Evolutionary conservation across 164 flowering plant species (phyloP).

Genomic region (Saururus chinensis): DNA sequence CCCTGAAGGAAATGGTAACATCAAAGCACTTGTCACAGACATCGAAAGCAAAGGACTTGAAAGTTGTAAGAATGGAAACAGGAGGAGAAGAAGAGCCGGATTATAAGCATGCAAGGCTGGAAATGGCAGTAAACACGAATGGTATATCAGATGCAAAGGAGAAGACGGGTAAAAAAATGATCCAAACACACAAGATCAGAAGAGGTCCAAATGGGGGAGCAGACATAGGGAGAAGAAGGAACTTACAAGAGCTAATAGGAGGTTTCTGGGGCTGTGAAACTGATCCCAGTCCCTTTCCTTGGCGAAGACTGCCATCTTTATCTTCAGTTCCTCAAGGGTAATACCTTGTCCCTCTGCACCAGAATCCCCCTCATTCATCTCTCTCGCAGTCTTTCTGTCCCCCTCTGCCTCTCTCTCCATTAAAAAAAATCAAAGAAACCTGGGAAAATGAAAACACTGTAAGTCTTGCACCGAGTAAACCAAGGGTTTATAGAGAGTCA

Average conservation of each 20-base stretch:
- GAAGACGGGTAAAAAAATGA: neutral
- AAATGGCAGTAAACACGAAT: neutral
- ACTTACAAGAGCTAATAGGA: slow-evolving; percentile 17
- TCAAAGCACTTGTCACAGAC: neutral
- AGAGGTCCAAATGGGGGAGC: neutral
- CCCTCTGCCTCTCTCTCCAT: neutral
- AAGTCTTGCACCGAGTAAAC: neutral
- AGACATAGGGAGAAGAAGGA: neutral
- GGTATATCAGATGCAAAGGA: neutral
- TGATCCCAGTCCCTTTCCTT: slow-evolving; percentile 20
- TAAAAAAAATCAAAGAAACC: neutral
- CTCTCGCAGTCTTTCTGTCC: neutral
- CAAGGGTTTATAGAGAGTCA: neutral
- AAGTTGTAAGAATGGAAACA: neutral
- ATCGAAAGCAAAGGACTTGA: neutral
- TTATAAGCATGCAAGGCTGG: neutral
- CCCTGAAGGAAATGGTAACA: neutral
- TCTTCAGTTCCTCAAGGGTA: slow-evolving; percentile 15
- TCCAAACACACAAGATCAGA: neutral
- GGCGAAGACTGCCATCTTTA: slow-evolving; percentile 20
- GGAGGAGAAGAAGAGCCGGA: neutral
- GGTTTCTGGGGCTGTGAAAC: slow-evolving; percentile 22
- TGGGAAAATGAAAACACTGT: neutral
- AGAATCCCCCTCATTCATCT: slow-evolving; percentile 13
- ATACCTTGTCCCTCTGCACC: slow-evolving; percentile 4